Base-by-base conservation (phyloP, 345 rosid genomes). In the Lumnitzera littorea region DNA sequence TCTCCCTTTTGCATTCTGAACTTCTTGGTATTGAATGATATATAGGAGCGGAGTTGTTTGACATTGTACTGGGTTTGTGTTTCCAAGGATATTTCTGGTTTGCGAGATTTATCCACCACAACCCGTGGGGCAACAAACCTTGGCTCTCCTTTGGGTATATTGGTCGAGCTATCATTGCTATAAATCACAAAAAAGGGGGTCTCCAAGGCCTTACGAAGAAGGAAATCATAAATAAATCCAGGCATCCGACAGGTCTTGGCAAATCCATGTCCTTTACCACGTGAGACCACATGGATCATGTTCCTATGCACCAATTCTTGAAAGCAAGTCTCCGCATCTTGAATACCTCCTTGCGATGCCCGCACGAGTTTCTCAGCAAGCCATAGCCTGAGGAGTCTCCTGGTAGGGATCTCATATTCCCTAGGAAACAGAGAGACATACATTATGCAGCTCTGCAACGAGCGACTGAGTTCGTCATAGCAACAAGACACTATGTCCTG, bases 341-440 rank as follows among this genome's bases (percentile, higher is more conserved):
- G 53, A 62, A 58, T 64, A 80, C 15, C 70, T 29, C 78, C 67
- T 56, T 76, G 51, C 2, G 56, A 58, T 0, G 75, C 60, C 41
- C 73, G 58, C 31, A 29, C 61, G 10, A 11, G 48, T n/a, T 11
- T 60, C 65, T 62, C 60, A n/a, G 80, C 78, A n/a, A n/a, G n/a
- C n/a, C n/a, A n/a, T n/a, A n/a, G n/a, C n/a, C n/a, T n/a, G n/a
- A n/a, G n/a, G n/a, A n/a, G n/a, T n/a, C n/a, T n/a, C n/a, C n/a
- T n/a, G n/a, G n/a, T n/a, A n/a, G n/a, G n/a, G n/a, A n/a, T n/a
- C n/a, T n/a, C n/a, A n/a, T n/a, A n/a, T n/a, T n/a, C n/a, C n/a
- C n/a, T n/a, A n/a, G n/a, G n/a, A 23, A 78, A 78, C 58, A 75
- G 68, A 36, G 73, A 51, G 27, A 75, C 14, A 58, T 72, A 75